These are phyloP conservation scores for Saccharomyces hybrid DNA, from an alignment of 1,139 yeast genomes.

Conservation along the genomic window DNA sequence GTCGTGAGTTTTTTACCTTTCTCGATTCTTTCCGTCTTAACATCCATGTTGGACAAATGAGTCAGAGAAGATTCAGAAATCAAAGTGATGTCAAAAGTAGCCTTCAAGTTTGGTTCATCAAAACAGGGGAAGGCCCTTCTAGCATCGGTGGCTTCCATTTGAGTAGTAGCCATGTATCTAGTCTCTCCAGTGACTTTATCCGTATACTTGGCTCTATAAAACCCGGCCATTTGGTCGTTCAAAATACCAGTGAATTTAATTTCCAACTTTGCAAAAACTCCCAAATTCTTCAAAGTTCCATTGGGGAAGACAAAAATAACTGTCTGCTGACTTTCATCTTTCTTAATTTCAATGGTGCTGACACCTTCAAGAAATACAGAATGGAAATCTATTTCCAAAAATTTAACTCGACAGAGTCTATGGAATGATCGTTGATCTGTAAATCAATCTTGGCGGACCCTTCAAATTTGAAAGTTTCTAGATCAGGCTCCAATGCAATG, in stretches of 20 bases:
- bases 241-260: conserved; percentile 60
- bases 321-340: conserved; percentile 52
- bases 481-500: conserved; percentile 60
- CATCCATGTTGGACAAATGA: conserved; percentile 77
- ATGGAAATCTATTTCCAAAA: conserved; percentile 52
- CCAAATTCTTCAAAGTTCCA: conserved; percentile 37
- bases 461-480: conserved; percentile 56
- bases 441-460: conserved; percentile 61
- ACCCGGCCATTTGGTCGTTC: conserved; percentile 79
- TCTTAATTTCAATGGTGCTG: conserved; percentile 31
- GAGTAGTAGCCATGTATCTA: conserved; percentile 69
- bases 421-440: conserved; percentile 42
- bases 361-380: conserved; percentile 41
- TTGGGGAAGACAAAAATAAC: conserved; percentile 49
- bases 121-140: conserved; percentile 87
- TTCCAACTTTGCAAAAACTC: conserved; percentile 34
- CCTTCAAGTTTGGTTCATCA: conserved; percentile 82
- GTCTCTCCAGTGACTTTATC: conserved; percentile 44
- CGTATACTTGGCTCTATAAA: conserved; percentile 66
- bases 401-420: conserved; percentile 38
- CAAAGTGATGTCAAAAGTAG: conserved; percentile 62
- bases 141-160: conserved; percentile 86
- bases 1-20: conserved; percentile 44
- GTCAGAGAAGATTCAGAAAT: conserved; percentile 53
- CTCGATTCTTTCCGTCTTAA: conserved; percentile 40